A percentile compares a stretch with the other conserved stretches of the same genome.
Conservation (phyloP, 768 basidiomycete species). For the Suillus luteus region DNA sequence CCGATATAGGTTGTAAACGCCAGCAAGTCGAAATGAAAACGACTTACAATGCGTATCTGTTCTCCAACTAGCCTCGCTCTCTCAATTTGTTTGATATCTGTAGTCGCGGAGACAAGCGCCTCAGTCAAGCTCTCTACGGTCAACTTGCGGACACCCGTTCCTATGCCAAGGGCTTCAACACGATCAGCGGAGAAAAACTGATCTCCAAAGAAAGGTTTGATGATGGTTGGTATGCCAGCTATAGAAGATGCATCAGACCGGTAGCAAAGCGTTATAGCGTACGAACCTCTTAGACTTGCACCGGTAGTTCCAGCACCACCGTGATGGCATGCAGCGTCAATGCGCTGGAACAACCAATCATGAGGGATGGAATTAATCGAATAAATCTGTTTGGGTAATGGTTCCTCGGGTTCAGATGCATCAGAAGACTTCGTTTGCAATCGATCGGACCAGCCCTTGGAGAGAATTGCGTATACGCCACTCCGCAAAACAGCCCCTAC, state of each 20-base stretch:
- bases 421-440: conserved; percentile 67
- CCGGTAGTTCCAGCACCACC: conserved; percentile 97
- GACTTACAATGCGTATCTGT: conserved; percentile 75
- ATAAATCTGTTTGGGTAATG: conserved; percentile 79
- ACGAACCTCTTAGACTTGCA: conserved; percentile 85
- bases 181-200: conserved; percentile 98
- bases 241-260: conserved; percentile 11
- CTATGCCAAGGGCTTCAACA: conserved; percentile 94
- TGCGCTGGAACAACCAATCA: conserved; percentile 92
- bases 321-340: conserved; percentile 98
- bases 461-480: conserved; percentile 89
- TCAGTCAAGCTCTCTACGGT: conserved; percentile 77
- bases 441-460: conserved; percentile 98
- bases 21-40: not conserved
- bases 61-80: conserved; percentile 85
- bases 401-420: conserved; percentile 62
- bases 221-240: conserved; percentile 95
- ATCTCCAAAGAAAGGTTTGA: conserved; percentile 97
- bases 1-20: conserved; percentile 9
- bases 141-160: conserved; percentile 84
- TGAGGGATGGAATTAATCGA: conserved; percentile 86
- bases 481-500: conserved; percentile 85
- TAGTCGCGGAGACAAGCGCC: conserved; percentile 80
- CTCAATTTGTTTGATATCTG: conserved; percentile 84
- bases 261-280: not conserved